Evolutionary conservation across 1,284 basidiomycete genomes (phyloP).

Genomic region (Polyporus tsugae): DNA sequence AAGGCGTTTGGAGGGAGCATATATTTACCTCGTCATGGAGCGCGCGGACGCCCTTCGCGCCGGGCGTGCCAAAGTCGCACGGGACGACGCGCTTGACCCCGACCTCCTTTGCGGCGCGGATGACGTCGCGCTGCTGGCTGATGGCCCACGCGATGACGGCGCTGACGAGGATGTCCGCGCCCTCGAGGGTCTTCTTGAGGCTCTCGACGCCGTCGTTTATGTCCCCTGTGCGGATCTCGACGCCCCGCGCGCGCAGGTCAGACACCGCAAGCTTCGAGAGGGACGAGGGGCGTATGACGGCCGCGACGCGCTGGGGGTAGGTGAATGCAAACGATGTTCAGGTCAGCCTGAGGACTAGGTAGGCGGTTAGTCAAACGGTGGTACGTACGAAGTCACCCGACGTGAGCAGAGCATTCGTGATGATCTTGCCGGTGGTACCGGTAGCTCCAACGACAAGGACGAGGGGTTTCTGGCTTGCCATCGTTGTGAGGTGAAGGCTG

Average conservation of each 20-base stretch:
- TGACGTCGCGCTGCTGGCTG: slow-evolving; percentile 20
- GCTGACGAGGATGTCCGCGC: slow-evolving; percentile 29
- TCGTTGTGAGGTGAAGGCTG: background rate
- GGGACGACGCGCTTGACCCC: slow-evolving; percentile 30
- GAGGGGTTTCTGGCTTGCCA: slow-evolving; percentile 22
- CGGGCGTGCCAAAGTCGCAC: slow-evolving; percentile 32
- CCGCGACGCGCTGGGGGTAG: slow-evolving; percentile 17
- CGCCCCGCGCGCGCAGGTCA: slow-evolving; percentile 14
- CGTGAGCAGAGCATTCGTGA: slow-evolving; percentile 28
- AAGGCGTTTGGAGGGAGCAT: background rate
- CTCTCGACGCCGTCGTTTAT: slow-evolving; percentile 15
- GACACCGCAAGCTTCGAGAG: slow-evolving; percentile 18
- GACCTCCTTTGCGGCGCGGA: slow-evolving; percentile 24
- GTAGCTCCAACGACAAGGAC: slow-evolving; percentile 36
- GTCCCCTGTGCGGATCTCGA: slow-evolving; percentile 28
- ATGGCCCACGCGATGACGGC: slow-evolving; percentile 9
- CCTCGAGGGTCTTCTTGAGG: slow-evolving; percentile 22
- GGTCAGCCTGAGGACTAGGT: background rate
- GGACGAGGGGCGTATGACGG: slow-evolving; percentile 20
- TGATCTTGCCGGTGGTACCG: slow-evolving; percentile 31
- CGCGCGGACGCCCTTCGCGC: slow-evolving; percentile 21
- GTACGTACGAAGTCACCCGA: slow-evolving; percentile 29
- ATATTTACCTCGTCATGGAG: slow-evolving; percentile 30
- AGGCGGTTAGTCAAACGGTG: background rate
- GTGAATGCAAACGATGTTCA: background rate